Conservation (phyloP, 441 rosid species). For the Theobroma grandiflorum region DNA sequence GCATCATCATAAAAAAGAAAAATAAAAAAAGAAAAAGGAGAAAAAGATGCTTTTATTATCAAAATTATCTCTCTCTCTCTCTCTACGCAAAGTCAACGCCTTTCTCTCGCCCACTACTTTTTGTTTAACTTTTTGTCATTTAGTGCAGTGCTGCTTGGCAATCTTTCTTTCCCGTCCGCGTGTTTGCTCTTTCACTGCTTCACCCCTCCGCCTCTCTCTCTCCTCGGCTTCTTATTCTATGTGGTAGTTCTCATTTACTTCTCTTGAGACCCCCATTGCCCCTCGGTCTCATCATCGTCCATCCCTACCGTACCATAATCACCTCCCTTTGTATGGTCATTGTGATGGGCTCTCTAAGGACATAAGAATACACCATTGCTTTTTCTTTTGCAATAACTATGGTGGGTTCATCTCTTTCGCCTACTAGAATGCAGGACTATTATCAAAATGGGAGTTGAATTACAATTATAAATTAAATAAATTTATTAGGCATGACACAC, state of each 20-base stretch:
- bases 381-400: no score
- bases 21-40: no score
- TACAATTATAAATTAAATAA: no score
- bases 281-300: no score
- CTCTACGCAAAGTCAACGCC: slow-evolving; percentile 50
- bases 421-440: no score
- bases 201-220: slow-evolving; percentile 21
- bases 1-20: neutral
- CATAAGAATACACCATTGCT: no score
- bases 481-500: no score
- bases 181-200: slow-evolving; percentile 26
- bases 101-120: slow-evolving; percentile 41
- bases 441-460: no score
- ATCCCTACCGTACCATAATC: no score
- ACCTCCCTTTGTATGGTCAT: no score
- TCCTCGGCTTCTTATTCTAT: neutral
- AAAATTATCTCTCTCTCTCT: neutral
- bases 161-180: slow-evolving; percentile 31
- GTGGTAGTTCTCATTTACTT: neutral
- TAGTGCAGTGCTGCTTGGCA: neutral
- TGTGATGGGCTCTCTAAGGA: no score
- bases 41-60: neutral
- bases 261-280: neutral
- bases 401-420: no score
- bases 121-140: slow-evolving; percentile 23